phyloP scores from a whole-genome alignment of 306 rosid species.

The Quercus glauca region DNA sequence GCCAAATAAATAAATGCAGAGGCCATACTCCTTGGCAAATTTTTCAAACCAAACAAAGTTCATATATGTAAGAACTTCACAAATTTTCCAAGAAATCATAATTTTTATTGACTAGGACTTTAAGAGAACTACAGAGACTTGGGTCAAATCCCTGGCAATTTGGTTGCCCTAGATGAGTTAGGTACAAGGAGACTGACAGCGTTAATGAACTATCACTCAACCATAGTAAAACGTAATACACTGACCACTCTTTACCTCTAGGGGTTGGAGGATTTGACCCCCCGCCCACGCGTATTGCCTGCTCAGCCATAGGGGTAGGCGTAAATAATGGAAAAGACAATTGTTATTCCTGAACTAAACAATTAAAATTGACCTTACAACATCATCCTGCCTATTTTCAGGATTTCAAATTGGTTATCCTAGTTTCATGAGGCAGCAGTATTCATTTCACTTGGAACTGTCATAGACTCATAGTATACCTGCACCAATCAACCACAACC shows the following conservation, averaged over 20 bases:
- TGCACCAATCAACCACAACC: constrained; percentile 10
- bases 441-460: background rate
- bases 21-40: background rate
- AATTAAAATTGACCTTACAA: background rate
- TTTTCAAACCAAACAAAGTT: background rate
- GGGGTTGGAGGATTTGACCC: too few relatives aligned
- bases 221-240: too few relatives aligned
- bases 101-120: too few relatives aligned
- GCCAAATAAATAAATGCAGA: background rate
- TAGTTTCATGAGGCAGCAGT: constrained; percentile 10
- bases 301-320: too few relatives aligned
- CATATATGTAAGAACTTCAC: background rate
- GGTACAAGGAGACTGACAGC: too few relatives aligned
- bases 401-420: constrained; percentile 2
- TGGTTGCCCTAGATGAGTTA: too few relatives aligned
- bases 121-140: background rate
- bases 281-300: too few relatives aligned
- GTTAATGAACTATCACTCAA: too few relatives aligned
- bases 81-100: background rate
- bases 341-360: background rate
- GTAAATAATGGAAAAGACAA: background rate
- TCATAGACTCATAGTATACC: background rate
- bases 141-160: background rate
- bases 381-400: background rate
- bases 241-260: too few relatives aligned